Percentiles rank a stretch among this genome's conserved stretches.
Evolutionary conservation across 2,329 filamentous ascomycete species (phyloP).

Genomic region (Paracoccidioides lutzii): DNA sequence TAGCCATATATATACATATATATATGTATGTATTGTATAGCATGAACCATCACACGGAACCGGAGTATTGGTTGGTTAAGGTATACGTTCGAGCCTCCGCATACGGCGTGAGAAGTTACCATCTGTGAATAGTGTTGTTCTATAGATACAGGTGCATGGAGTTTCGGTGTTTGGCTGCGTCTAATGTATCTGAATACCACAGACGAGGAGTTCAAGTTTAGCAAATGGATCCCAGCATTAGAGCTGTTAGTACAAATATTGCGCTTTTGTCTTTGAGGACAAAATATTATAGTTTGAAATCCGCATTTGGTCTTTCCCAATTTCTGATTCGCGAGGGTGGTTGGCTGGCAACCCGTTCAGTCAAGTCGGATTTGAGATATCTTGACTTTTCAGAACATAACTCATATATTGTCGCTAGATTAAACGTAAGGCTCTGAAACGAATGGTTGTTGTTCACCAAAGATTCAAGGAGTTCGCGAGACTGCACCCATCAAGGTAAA

Average conservation of each 20-base stretch:
- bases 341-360: constrained; percentile 53
- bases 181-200: not conserved
- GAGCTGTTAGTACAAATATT: not conserved
- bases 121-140: not conserved
- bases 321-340: constrained; percentile 43
- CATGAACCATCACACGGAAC: not conserved
- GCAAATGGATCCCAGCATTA: not conserved
- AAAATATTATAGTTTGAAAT: constrained; percentile 56
- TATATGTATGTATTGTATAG: not conserved
- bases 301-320: constrained; percentile 58
- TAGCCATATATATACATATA: too few species aligned
- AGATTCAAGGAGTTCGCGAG: constrained; percentile 52
- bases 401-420: constrained; percentile 83
- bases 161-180: not conserved
- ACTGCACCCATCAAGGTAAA: constrained; percentile 32
- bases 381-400: constrained; percentile 68
- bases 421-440: constrained; percentile 76
- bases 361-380: constrained; percentile 56
- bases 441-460: constrained; percentile 50
- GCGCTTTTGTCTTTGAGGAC: not conserved
- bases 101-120: not conserved
- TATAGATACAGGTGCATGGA: not conserved
- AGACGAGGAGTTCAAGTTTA: not conserved
- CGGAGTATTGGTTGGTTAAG: not conserved
- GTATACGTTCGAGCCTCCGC: not conserved